Evolutionary conservation across 2,329 filamentous ascomycete genomes (phyloP).

Genomic region (Fusarium sp.): DNA sequence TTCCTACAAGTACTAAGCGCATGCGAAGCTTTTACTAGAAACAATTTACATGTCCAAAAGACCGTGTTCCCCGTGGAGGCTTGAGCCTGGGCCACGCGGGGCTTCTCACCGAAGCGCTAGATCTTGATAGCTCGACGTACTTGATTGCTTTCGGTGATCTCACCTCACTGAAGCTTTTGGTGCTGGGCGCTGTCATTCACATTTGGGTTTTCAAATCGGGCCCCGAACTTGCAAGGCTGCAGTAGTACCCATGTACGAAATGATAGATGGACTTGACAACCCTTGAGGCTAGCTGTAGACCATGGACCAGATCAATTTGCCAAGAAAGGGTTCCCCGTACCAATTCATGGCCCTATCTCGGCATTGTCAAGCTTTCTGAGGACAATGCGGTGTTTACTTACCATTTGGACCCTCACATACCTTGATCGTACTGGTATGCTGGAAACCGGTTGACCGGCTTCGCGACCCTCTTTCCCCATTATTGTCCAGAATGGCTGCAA

Average conservation of each 20-base stretch:
- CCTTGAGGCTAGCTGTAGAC: not conserved
- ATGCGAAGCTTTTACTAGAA: not conserved
- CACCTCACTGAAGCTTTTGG: not conserved
- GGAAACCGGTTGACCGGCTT: not conserved
- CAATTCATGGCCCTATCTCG: not conserved
- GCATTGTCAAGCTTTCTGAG: not conserved
- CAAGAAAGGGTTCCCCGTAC: not conserved
- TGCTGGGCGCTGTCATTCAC: too few relatives aligned
- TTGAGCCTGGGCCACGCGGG: not conserved
- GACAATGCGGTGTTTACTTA: not conserved
- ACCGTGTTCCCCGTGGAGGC: not conserved
- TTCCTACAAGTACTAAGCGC: not conserved
- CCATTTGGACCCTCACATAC: not conserved
- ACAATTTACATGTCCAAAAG: not conserved
- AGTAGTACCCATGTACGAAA: not conserved
- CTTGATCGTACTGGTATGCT: conserved; percentile 1
- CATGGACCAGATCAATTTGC: not conserved
- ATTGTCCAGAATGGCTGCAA: not conserved
- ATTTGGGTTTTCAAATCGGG: not conserved
- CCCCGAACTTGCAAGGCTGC: too few relatives aligned
- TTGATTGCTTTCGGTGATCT: not conserved
- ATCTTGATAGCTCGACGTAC: not conserved
- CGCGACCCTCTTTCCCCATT: not conserved
- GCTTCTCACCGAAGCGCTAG: too few relatives aligned
- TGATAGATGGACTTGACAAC: not conserved